These are phyloP conservation scores for Penicillium palitans DNA, from an alignment of 2,329 filamentous ascomycete genomes.

Conservation along the genomic window DNA sequence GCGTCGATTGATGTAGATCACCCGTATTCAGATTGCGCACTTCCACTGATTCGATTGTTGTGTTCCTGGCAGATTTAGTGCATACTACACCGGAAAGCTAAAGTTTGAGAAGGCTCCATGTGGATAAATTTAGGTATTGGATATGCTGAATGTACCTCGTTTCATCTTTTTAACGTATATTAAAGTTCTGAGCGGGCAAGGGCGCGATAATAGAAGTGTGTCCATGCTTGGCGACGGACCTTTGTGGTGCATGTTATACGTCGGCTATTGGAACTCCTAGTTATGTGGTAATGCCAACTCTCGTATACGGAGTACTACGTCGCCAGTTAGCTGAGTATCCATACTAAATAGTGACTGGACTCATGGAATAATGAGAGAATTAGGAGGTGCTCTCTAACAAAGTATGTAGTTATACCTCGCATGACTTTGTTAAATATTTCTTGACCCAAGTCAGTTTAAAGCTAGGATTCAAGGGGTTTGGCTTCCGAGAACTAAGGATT, in stretches of 20 bases:
- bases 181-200: background rate
- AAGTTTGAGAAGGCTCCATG: background rate
- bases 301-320: background rate
- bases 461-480: background rate
- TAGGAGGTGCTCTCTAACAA: background rate
- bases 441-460: background rate
- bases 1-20: slow-evolving; percentile 3
- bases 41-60: background rate
- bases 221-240: background rate
- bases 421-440: background rate
- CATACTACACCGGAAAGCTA: background rate
- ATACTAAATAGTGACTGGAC: background rate
- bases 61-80: background rate
- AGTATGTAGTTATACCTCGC: background rate
- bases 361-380: too few relatives aligned
- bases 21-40: background rate
- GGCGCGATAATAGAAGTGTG: background rate
- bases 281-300: too few relatives aligned
- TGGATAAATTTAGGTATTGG: background rate
- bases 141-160: background rate
- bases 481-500: background rate
- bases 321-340: too few relatives aligned
- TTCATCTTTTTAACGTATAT: background rate
- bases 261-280: background rate
- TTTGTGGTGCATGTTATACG: background rate